phyloP scores from a whole-genome alignment of 805 yeast genomes.

The Saturnispora galanensis region DNA sequence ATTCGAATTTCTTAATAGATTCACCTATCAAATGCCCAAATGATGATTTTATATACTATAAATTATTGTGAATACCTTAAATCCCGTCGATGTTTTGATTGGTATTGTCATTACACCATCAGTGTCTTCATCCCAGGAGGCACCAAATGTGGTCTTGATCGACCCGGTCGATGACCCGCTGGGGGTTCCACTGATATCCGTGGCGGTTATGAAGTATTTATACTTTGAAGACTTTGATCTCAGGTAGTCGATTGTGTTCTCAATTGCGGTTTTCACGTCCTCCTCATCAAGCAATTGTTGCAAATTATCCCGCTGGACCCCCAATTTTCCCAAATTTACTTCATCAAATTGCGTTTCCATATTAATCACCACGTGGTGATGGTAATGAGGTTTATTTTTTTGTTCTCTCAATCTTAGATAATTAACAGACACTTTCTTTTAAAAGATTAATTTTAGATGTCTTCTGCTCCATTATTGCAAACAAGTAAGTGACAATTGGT shows the following conservation, averaged over 20 bases:
- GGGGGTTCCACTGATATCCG: constrained; percentile 25
- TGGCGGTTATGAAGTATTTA: constrained; percentile 43
- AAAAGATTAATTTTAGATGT: constrained; percentile 31
- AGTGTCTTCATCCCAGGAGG: constrained; percentile 45
- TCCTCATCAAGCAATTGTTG: not conserved
- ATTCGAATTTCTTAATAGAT: constrained; percentile 5
- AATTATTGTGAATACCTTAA: constrained; percentile 11
- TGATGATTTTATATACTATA: not conserved
- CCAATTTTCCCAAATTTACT: not conserved
- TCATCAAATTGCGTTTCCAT: constrained; percentile 2
- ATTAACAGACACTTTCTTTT: too few species aligned
- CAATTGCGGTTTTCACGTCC: constrained; percentile 21
- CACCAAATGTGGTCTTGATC: constrained; percentile 34
- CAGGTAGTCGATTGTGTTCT: constrained; percentile 27
- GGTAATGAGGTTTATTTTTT: not conserved
- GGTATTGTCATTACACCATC: constrained; percentile 38
- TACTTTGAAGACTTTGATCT: constrained; percentile 40
- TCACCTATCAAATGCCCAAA: not conserved
- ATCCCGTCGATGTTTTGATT: constrained; percentile 22
- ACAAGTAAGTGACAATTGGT: constrained; percentile 36
- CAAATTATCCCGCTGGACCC: too few species aligned
- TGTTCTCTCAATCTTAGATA: not conserved
- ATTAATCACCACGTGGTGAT: constrained; percentile 1
- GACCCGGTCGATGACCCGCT: constrained; percentile 23
- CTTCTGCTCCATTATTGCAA: constrained; percentile 64